Conservation (phyloP, 2,329 filamentous ascomycete genomes). For the Pestalotiopsis fici region DNA sequence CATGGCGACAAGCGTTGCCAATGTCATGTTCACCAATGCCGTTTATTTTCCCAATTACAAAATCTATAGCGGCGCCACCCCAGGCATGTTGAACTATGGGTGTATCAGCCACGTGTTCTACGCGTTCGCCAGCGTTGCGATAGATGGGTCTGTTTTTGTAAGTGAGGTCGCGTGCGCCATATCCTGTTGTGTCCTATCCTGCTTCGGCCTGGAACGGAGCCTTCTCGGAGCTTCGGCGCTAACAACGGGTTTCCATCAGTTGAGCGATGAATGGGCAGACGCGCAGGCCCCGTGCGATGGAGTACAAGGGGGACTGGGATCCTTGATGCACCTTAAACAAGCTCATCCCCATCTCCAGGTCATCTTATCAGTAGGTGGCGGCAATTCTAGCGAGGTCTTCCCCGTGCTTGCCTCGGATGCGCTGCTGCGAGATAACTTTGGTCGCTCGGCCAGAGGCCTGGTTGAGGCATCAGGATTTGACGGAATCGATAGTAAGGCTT, state of each 20-base stretch:
- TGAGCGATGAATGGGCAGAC: conserved; percentile 81
- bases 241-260: conserved; percentile 43
- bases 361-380: conserved; percentile 77
- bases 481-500: conserved; percentile 70
- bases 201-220: conserved; percentile 6
- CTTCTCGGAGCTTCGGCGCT: conserved; percentile 8
- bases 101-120: conserved; percentile 84
- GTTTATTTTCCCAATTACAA: conserved; percentile 84
- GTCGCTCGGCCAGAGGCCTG: conserved; percentile 63
- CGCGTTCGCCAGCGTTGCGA: conserved; percentile 74
- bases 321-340: conserved; percentile 72
- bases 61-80: conserved; percentile 72
- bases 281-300: conserved; percentile 72
- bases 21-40: conserved; percentile 68
- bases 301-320: conserved; percentile 69
- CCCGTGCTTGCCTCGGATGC: conserved; percentile 65
- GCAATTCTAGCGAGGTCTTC: conserved; percentile 65
- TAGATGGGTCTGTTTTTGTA: conserved; percentile 76
- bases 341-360: conserved; percentile 71
- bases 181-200: background rate
- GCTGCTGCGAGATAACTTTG: conserved; percentile 68
- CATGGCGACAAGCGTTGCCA: conserved; percentile 44
- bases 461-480: conserved; percentile 72
- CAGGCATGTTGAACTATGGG: conserved; percentile 71
- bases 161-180: conserved; percentile 30